These are phyloP conservation scores for Arthrobotrys conoides DNA, from an alignment of 2,329 filamentous ascomycete species.

Conservation along the genomic window DNA sequence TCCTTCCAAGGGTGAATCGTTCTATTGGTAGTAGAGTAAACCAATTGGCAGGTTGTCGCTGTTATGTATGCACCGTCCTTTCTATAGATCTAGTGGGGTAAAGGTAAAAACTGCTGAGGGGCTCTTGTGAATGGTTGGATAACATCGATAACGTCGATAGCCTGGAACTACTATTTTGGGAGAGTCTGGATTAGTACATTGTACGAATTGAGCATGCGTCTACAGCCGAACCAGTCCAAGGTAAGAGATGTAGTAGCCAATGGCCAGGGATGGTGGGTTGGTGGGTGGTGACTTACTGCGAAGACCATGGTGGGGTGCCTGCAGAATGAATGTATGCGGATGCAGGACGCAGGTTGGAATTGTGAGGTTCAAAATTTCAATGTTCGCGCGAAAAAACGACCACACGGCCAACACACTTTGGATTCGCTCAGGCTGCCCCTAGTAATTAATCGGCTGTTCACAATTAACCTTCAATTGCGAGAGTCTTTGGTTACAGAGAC, in stretches of 20 bases:
- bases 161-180: constrained; percentile 49
- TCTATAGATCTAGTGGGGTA: constrained; percentile 10
- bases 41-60: constrained; percentile 14
- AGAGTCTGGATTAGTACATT: constrained; percentile 31
- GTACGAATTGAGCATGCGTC: constrained; percentile 27
- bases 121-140: constrained; percentile 13
- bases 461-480: not conserved
- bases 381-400: constrained; percentile 30
- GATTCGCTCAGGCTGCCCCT: not conserved
- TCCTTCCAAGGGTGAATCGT: not conserved
- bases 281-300: constrained; percentile 34
- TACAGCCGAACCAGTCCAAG: constrained; percentile 21
- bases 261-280: constrained; percentile 21
- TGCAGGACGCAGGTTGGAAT: constrained; percentile 34
- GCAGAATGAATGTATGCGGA: constrained; percentile 20
- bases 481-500: not conserved
- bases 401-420: constrained; percentile 42
- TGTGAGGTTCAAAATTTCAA: constrained; percentile 25
- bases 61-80: constrained; percentile 9
- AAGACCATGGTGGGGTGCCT: constrained; percentile 35
- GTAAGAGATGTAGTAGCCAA: constrained; percentile 16
- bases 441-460: too few species aligned
- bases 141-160: constrained; percentile 24
- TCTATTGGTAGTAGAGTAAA: constrained; percentile 8
- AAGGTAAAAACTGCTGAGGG: not conserved